These are phyloP conservation scores for Backusella macrospora DNA, from an alignment of 192 early-diverging fungal species.

Conservation along the genomic window DNA sequence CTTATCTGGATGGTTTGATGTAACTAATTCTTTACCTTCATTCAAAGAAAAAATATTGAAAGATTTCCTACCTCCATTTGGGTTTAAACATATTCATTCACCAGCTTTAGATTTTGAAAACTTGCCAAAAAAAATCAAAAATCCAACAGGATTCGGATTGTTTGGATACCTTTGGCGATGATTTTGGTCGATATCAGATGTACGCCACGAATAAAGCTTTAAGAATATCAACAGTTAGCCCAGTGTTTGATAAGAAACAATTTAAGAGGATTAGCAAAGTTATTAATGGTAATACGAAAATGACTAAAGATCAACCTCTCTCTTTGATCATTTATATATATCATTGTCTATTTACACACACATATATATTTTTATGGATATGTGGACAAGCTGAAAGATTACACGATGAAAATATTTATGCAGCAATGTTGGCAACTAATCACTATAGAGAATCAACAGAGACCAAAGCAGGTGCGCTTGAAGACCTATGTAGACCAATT, in stretches of 20 bases:
- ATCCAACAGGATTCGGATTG: too few relatives aligned
- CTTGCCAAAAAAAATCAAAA: constrained; percentile 9
- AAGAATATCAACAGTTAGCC: constrained; percentile 49
- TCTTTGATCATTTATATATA: too few relatives aligned
- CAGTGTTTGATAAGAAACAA: constrained; percentile 40
- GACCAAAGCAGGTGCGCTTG: constrained; percentile 30
- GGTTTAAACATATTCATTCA: constrained; percentile 45
- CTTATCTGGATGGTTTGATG: constrained; percentile 67
- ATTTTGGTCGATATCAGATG: constrained; percentile 41
- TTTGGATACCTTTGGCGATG: constrained; percentile 8
- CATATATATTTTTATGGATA: constrained; percentile 26
- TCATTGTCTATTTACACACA: neutral
- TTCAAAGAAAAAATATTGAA: constrained; percentile 27
- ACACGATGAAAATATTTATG: constrained; percentile 53
- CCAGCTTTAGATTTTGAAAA: constrained; percentile 32
- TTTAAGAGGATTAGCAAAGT: constrained; percentile 42
- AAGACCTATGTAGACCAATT: constrained; percentile 54
- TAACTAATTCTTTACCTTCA: constrained; percentile 52
- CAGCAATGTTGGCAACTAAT: constrained; percentile 41
- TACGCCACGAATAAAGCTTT: constrained; percentile 51
- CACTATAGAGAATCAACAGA: neutral
- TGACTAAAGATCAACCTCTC: too few relatives aligned
- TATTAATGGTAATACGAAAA: constrained; percentile 52
- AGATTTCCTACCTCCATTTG: constrained; percentile 48
- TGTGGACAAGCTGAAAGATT: constrained; percentile 47